Conservation (phyloP, 352 stramenopile genomes). For the Thraustochytrium striatum region DNA sequence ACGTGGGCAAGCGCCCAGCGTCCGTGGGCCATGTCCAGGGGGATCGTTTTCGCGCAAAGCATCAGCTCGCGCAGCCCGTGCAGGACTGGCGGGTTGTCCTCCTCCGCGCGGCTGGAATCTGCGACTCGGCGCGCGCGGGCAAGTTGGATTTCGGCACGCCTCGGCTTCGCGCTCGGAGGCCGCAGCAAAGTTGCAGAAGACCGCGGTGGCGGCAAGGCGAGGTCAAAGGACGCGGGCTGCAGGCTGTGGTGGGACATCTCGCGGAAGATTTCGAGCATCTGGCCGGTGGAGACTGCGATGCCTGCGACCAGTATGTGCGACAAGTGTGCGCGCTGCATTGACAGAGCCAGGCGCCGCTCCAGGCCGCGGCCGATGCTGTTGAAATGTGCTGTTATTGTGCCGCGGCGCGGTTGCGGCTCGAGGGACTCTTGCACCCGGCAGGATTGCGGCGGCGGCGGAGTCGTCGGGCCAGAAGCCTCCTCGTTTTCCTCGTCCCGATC, state of each 20-base stretch:
- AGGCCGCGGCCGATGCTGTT: no score
- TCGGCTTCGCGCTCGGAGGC: background rate
- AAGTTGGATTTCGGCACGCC: background rate
- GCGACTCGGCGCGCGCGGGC: background rate
- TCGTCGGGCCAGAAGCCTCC: no score
- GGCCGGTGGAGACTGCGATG: background rate
- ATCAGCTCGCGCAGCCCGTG: slow-evolving; percentile 7
- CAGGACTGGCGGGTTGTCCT: background rate
- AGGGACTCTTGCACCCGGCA: no score
- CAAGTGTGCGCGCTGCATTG: no score
- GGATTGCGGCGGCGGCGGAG: no score
- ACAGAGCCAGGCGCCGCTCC: no score
- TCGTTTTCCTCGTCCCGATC: no score
- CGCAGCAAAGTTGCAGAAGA: background rate
- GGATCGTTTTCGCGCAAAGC: background rate
- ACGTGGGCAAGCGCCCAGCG: slow-evolving; percentile 11
- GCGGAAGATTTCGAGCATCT: background rate
- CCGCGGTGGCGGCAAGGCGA: background rate
- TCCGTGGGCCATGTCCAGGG: background rate
- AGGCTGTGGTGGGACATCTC: background rate
- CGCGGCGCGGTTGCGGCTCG: no score
- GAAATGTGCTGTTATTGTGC: no score
- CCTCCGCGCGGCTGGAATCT: background rate
- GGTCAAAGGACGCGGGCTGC: background rate
- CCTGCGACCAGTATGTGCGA: no score